Evolutionary conservation across 768 basidiomycete genomes (phyloP).

Genomic region (Galerina marginata): DNA sequence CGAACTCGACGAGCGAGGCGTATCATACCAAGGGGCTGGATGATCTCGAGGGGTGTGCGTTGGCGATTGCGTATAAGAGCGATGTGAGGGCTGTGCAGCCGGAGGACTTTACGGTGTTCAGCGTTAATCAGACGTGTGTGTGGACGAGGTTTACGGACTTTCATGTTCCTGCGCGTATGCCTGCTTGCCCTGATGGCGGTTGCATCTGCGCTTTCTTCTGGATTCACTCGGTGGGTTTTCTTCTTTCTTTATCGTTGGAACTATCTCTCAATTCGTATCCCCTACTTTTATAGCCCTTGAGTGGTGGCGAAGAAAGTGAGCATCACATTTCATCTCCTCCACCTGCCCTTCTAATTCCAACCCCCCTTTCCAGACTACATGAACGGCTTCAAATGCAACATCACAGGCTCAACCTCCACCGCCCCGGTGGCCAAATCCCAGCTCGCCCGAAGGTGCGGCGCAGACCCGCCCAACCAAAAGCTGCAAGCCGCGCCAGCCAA

Average conservation of each 20-base stretch:
- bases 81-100: constrained; percentile 62
- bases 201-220: constrained; percentile 79
- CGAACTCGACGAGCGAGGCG: constrained; percentile 43
- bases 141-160: constrained; percentile 76
- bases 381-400: constrained; percentile 74
- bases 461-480: constrained; percentile 55
- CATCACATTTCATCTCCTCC: background rate
- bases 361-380: constrained; percentile 57
- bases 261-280: background rate
- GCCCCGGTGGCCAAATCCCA: constrained; percentile 59
- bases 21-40: constrained; percentile 62
- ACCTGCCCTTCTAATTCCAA: constrained; percentile 1
- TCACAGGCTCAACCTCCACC: constrained; percentile 57
- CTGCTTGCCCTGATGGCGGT: constrained; percentile 64
- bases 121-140: constrained; percentile 77
- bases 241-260: background rate
- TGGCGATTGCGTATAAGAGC: constrained; percentile 80
- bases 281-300: constrained; percentile 40
- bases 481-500: constrained; percentile 54
- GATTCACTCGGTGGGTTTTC: constrained; percentile 60
- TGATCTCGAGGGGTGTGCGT: constrained; percentile 66
- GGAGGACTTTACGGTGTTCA: constrained; percentile 74
- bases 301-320: constrained; percentile 69
- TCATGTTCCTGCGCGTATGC: constrained; percentile 68
- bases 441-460: constrained; percentile 69